Conservation (phyloP, 768 basidiomycete genomes). For the Termitomyces sp. region DNA sequence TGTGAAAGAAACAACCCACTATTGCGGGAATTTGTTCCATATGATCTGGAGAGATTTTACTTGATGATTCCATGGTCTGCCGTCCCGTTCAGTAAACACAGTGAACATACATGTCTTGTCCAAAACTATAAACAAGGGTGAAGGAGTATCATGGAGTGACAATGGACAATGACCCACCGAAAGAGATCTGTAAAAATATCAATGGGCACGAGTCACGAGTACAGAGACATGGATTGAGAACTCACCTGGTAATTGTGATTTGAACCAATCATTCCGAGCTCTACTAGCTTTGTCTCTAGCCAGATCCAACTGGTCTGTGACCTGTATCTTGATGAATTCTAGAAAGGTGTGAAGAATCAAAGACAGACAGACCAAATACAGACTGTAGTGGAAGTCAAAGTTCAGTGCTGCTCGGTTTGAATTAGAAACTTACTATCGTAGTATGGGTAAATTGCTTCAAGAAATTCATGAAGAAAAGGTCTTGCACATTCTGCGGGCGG, state of each 20-base stretch:
- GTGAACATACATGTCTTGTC: constrained; percentile 91
- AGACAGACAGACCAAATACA: constrained; percentile 66
- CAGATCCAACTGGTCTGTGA: constrained; percentile 87
- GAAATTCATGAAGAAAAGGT: constrained; percentile 79
- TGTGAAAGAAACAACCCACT: constrained; percentile 37
- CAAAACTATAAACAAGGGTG: constrained; percentile 43
- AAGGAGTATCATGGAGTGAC: not conserved
- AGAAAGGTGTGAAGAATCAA: no score
- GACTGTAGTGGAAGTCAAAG: constrained; percentile 30
- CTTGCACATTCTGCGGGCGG: constrained; percentile 81
- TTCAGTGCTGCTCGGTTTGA: not conserved
- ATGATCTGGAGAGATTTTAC: constrained; percentile 84
- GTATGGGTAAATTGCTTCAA: constrained; percentile 73
- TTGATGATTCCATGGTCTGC: constrained; percentile 72
- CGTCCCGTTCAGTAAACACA: constrained; percentile 72
- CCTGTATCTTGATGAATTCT: constrained; percentile 34
- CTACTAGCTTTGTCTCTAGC: constrained; percentile 84
- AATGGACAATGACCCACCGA: constrained; percentile 37
- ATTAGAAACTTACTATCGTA: constrained; percentile 60
- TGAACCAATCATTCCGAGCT: constrained; percentile 80
- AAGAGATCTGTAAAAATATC: constrained; percentile 46
- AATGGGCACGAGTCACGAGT: no score
- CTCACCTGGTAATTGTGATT: constrained; percentile 65
- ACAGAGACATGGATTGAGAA: not conserved
- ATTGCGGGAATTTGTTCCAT: constrained; percentile 84